A percentile compares a stretch with the other conserved stretches of the same genome.
Conservation (phyloP, 345 rosid genomes). For the Streptanthus diversifolius region DNA sequence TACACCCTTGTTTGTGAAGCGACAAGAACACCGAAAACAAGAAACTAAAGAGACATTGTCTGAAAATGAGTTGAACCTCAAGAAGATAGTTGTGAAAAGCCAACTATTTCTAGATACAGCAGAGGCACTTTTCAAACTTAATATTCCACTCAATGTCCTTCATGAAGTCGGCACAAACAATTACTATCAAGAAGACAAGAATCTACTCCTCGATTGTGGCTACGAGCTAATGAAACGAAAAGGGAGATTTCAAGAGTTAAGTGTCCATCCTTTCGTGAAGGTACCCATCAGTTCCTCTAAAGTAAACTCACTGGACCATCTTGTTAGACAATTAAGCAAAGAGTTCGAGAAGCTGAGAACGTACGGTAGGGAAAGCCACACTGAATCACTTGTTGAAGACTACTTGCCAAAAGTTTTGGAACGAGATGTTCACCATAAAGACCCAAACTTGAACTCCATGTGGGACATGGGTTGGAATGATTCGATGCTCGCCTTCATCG, state of each 20-base stretch:
- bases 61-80: conserved; percentile 56
- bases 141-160: conserved; percentile 47
- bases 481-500: conserved; percentile 41
- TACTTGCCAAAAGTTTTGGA: conserved; percentile 64
- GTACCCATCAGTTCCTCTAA: conserved; percentile 35
- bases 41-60: conserved; percentile 46
- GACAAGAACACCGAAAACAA: conserved; percentile 6
- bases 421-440: conserved; percentile 48
- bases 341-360: conserved; percentile 53
- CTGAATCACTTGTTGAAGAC: conserved; percentile 45
- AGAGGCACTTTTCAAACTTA: conserved; percentile 73
- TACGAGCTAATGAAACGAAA: conserved; percentile 78
- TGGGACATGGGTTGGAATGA: conserved; percentile 86
- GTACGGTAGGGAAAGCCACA: conserved; percentile 46
- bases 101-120: conserved; percentile 69
- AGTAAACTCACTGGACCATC: conserved; percentile 50
- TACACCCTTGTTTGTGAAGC: conserved; percentile 15
- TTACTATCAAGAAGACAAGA: conserved; percentile 47
- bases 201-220: conserved; percentile 63
- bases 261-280: conserved; percentile 58
- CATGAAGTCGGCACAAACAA: conserved; percentile 17
- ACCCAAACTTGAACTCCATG: conserved; percentile 70
- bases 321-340: conserved; percentile 53
- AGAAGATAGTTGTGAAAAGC: conserved; percentile 57
- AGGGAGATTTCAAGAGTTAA: conserved; percentile 69